Percentiles rank a stretch among this genome's conserved stretches.
These are phyloP conservation scores for Striga hermonthica DNA, from an alignment of 305 asterid species.

Conservation along the genomic window DNA sequence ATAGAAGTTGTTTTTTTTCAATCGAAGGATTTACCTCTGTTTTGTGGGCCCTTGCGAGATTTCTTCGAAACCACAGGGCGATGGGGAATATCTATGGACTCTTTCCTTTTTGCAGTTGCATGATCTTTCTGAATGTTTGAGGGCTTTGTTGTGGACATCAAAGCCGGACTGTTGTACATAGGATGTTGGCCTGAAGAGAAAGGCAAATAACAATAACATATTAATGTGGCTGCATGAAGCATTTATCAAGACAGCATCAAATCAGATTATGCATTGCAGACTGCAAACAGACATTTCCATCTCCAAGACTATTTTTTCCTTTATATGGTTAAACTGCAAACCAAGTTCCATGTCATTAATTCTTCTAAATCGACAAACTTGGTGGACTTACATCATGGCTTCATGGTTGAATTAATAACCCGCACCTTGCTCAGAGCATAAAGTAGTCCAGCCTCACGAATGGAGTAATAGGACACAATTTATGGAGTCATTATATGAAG, in stretches of 20 bases:
- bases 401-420: background rate
- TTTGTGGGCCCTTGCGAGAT: conserved; percentile 44
- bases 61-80: conserved; percentile 45
- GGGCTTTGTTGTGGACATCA: conserved; percentile 43
- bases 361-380: too few species aligned
- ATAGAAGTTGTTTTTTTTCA: background rate
- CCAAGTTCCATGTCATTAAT: too few species aligned
- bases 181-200: conserved; percentile 51
- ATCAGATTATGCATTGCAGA: background rate
- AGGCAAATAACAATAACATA: background rate
- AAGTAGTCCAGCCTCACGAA: too few species aligned
- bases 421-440: background rate
- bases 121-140: conserved; percentile 35
- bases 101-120: conserved; percentile 51
- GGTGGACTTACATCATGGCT: background rate
- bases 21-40: conserved; percentile 45
- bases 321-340: background rate
- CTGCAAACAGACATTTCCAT: background rate
- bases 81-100: conserved; percentile 38
- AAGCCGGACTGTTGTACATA: conserved; percentile 42
- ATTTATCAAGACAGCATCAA: background rate
- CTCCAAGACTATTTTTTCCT: too few species aligned
- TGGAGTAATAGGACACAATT: too few species aligned
- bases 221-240: conserved; percentile 1
- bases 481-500: too few species aligned